These are phyloP conservation scores for Pachyrhizus erosus DNA, from an alignment of 306 rosid genomes.

Conservation along the genomic window DNA sequence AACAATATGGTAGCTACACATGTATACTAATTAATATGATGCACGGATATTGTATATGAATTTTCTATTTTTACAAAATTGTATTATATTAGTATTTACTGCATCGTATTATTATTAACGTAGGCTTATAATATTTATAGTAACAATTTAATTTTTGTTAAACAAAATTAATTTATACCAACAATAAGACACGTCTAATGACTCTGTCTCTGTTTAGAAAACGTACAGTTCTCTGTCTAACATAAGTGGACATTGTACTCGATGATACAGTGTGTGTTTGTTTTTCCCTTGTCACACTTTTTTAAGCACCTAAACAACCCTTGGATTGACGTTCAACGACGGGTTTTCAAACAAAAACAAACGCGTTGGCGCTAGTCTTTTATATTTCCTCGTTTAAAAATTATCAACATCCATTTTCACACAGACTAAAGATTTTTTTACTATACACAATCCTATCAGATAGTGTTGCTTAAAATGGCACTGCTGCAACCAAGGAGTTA, in stretches of 20 bases:
- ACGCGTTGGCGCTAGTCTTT: no score
- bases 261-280: background rate
- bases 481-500: background rate
- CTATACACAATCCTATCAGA: no score
- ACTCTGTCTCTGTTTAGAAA: background rate
- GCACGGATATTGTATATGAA: background rate
- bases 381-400: background rate
- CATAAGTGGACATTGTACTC: background rate
- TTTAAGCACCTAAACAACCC: background rate
- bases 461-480: no score
- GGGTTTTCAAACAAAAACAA: background rate
- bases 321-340: background rate
- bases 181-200: background rate
- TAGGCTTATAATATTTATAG: background rate
- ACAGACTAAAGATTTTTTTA: no score
- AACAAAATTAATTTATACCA: background rate
- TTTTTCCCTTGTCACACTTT: background rate
- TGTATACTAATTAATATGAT: background rate
- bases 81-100: background rate
- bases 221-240: background rate
- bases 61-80: background rate
- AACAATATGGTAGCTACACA: background rate
- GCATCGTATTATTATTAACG: background rate
- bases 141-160: background rate
- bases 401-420: background rate